These are phyloP conservation scores for Dryas octopetala DNA, from an alignment of 306 rosid species.

Conservation along the genomic window DNA sequence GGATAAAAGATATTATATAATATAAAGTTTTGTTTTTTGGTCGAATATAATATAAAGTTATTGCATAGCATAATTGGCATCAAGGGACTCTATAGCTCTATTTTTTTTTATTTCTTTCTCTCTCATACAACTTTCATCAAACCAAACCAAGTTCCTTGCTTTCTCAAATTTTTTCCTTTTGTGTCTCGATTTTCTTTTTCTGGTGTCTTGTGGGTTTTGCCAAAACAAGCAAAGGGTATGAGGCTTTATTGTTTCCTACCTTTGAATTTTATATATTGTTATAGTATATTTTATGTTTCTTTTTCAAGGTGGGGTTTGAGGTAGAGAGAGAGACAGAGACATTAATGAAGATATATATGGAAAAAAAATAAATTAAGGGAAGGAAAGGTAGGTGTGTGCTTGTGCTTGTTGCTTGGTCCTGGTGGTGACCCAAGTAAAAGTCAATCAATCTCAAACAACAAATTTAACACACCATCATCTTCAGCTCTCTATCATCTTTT, in stretches of 20 bases:
- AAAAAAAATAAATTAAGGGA: conserved; percentile 23
- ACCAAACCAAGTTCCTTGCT: neutral
- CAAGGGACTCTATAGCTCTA: too few relatives aligned
- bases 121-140: neutral
- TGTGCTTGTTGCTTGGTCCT: neutral
- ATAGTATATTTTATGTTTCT: neutral
- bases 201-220: conserved; percentile 34
- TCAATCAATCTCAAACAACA: conserved; percentile 7
- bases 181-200: conserved; percentile 11
- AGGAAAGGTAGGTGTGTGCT: neutral
- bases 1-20: too few relatives aligned
- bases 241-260: conserved; percentile 17
- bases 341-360: conserved; percentile 1
- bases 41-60: too few relatives aligned
- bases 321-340: neutral
- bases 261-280: neutral
- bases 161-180: neutral
- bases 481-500: neutral
- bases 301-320: conserved; percentile 26
- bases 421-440: conserved; percentile 7
- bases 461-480: too few relatives aligned
- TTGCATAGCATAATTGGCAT: too few relatives aligned
- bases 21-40: too few relatives aligned
- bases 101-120: too few relatives aligned
- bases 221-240: conserved; percentile 49